A percentile compares a stretch with the other conserved stretches of the same genome.
Conservation (phyloP, 2,329 filamentous ascomycete genomes). For the Penicillium sumatraense region DNA sequence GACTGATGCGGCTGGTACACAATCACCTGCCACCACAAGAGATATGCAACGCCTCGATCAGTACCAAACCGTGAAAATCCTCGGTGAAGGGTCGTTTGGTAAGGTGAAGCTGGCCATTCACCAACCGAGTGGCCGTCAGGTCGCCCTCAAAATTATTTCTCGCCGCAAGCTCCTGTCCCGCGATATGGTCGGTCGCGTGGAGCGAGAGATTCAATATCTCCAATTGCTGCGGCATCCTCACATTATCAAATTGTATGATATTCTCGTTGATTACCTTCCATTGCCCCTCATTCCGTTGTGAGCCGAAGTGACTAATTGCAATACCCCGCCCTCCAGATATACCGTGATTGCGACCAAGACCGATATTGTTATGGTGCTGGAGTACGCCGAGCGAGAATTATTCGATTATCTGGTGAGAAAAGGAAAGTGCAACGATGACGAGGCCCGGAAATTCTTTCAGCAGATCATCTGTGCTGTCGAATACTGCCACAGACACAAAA, state of each 20-base stretch:
- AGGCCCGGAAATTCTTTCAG: conserved; percentile 97
- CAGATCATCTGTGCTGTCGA: conserved; percentile 99
- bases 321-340: conserved; percentile 60
- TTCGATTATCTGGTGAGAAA: conserved; percentile 98
- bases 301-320: conserved; percentile 20
- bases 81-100: conserved; percentile 96
- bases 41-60: conserved; percentile 85
- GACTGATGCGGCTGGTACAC: conserved; percentile 32
- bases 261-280: background rate
- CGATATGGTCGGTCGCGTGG: conserved; percentile 97
- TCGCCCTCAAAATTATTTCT: conserved; percentile 96
- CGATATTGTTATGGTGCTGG: conserved; percentile 99
- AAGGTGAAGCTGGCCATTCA: conserved; percentile 98
- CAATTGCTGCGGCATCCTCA: conserved; percentile 94
- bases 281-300: conserved; percentile 1
- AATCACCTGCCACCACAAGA: conserved; percentile 54
- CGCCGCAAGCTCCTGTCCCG: conserved; percentile 93
- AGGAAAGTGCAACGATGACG: conserved; percentile 85
- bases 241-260: conserved; percentile 89
- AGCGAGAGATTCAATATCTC: conserved; percentile 97
- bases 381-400: conserved; percentile 93
- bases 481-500: conserved; percentile 98
- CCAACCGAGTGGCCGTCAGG: conserved; percentile 88
- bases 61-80: conserved; percentile 86
- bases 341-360: conserved; percentile 93